A percentile compares a stretch with the other conserved stretches of the same genome.
Evolutionary conservation across 78 protist genomes (phyloP).

Genomic region (Protostelium mycophagum): DNA sequence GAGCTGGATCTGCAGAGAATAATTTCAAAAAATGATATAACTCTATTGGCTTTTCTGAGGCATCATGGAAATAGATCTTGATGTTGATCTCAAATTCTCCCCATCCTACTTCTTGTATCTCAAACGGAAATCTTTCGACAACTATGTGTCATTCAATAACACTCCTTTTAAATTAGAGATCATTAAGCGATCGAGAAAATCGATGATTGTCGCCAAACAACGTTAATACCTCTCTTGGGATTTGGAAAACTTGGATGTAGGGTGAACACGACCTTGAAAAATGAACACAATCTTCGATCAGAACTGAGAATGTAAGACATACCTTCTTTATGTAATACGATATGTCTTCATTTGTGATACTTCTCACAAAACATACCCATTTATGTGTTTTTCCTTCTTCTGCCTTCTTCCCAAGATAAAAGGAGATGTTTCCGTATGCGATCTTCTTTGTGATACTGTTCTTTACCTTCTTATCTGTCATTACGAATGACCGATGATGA

Average conservation of each 20-base stretch:
- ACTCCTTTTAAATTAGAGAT: neutral
- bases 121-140: constrained; percentile 10
- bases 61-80: constrained; percentile 4
- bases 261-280: neutral
- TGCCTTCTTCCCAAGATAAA: neutral
- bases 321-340: constrained; percentile 3
- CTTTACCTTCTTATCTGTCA: no score
- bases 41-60: constrained; percentile 10
- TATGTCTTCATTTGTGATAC: constrained; percentile 8
- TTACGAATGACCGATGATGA: no score
- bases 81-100: constrained; percentile 32
- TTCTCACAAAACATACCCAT: constrained; percentile 21
- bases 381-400: constrained; percentile 15
- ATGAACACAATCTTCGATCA: neutral
- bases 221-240: neutral
- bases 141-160: no score
- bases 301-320: neutral
- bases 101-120: constrained; percentile 27
- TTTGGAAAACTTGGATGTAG: constrained; percentile 20
- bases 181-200: neutral
- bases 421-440: constrained; percentile 21
- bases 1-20: neutral
- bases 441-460: no score
- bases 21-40: neutral
- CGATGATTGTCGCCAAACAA: neutral